Base-by-base conservation (phyloP, 192 early-diverging fungal genomes). In the Gorgonomyces haynaldii region DNA sequence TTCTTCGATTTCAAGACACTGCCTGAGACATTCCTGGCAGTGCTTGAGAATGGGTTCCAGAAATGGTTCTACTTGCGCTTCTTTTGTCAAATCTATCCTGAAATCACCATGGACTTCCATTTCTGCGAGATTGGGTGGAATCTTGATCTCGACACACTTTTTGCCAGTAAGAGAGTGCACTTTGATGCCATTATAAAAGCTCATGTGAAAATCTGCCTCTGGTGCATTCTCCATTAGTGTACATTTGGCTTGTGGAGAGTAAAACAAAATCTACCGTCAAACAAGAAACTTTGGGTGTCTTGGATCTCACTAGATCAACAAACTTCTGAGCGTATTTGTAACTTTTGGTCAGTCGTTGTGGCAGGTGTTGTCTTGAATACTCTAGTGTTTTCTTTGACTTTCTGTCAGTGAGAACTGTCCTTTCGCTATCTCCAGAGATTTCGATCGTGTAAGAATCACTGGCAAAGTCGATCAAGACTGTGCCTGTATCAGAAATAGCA, bases 241-340 rank as follows among this genome's bases (percentile, higher is more conserved):
- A 41, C 75, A 83, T 26, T 73, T 68, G 0, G 81, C 85, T 60
- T 86, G 85, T 13, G 85, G 77, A 7, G 82, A 83, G 42, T 61
- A 68, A 19, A 88, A 72, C 3, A 64, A 45, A 24, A 88, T 72
- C 37, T 81, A 37, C 4, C 19, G 9, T 26, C n/a, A 53, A 37
- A 39, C 6, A n/a, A n/a, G 16, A 52, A 4, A 69, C 66, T 48
- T 73, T 73, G n/a, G 75, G 70, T 10, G 79, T 81, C 56, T 81
- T 79, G 1, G 65, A 58, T 3, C 66, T 57, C 0, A 87, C 61
- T 20, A 76, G 62, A 9, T 61, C 45, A 0, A 83, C 68, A 51
- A 81, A 78, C 21, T 65, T 21, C 37, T 55, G 25, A 21, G 74
- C 49, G 49, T 80, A 59, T 28, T 62, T 64, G 57, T 43, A 69